Percentiles rank a stretch among this genome's conserved stretches.
Conservation (phyloP, 345 rosid species). For the Hypericum androsaemum region DNA sequence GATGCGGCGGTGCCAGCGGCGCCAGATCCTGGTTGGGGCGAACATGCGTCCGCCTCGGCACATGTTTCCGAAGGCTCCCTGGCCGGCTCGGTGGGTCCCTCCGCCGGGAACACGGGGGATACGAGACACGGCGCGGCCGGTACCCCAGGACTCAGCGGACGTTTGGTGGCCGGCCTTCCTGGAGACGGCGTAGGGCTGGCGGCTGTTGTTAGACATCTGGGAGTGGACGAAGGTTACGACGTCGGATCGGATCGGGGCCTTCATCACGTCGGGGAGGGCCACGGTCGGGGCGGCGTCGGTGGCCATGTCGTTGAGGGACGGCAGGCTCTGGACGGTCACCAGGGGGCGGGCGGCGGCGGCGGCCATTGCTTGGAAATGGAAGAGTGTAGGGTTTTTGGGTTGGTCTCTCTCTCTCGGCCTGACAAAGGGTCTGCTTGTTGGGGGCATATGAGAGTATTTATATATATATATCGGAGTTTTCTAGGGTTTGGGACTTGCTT, state of each 20-base stretch:
- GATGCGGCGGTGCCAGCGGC: constrained; percentile 88
- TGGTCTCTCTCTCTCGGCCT: too few species aligned
- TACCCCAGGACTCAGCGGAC: constrained; percentile 99
- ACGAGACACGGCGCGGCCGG: constrained; percentile 98
- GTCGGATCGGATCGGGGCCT: constrained; percentile 76
- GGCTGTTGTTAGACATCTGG: constrained; percentile 69
- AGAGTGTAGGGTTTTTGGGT: too few species aligned
- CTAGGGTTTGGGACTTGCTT: too few species aligned
- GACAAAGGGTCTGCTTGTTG: too few species aligned
- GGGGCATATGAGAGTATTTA: too few species aligned
- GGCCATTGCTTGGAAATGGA: constrained; percentile 9
- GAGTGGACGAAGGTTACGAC: constrained; percentile 68
- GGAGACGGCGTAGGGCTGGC: constrained; percentile 96
- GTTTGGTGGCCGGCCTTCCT: constrained; percentile 93
- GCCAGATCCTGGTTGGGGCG: constrained; percentile 97
- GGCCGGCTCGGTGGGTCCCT: constrained; percentile 99
- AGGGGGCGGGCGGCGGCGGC: constrained; percentile 68
- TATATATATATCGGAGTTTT: too few species aligned
- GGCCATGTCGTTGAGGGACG: constrained; percentile 55
- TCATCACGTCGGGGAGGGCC: constrained; percentile 67
- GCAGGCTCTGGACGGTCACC: constrained; percentile 57
- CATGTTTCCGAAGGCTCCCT: constrained; percentile 99
- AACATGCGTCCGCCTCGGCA: constrained; percentile 99
- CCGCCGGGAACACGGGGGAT: constrained; percentile 99
- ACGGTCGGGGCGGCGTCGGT: constrained; percentile 54